A percentile compares a stretch with the other conserved stretches of the same genome.
phyloP scores from a whole-genome alignment of 2,329 filamentous ascomycete species.

The Phialocephala sp. region DNA sequence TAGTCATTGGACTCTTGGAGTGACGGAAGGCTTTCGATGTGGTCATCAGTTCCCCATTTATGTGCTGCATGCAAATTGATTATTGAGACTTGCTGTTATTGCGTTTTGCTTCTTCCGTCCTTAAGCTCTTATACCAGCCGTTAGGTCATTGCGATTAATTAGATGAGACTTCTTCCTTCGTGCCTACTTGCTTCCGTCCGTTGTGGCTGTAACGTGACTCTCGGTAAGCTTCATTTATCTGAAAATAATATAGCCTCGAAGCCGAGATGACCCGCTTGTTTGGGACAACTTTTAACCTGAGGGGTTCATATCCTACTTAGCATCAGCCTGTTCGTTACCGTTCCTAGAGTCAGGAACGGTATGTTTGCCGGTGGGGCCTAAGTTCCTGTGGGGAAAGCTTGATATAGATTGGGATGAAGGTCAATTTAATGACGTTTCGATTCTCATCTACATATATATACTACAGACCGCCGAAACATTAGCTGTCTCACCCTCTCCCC shows the following conservation, averaged over 20 bases:
- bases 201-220: background rate
- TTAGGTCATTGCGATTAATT: conserved; percentile 9
- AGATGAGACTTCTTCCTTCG: background rate
- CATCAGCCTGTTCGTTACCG: background rate
- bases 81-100: background rate
- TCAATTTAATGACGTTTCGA: no score
- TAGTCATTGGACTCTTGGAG: background rate
- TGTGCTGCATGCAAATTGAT: background rate
- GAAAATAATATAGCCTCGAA: background rate
- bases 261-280: conserved; percentile 1
- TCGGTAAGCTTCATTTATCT: background rate
- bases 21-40: background rate
- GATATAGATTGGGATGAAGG: background rate
- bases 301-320: background rate
- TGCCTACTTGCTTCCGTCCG: background rate
- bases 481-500: background rate
- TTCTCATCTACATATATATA: background rate
- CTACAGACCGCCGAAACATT: background rate
- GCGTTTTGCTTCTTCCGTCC: background rate
- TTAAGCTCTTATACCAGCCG: conserved; percentile 6
- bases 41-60: no score
- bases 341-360: background rate
- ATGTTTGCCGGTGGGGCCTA: background rate
- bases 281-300: conserved; percentile 5
- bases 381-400: background rate